phyloP scores from a whole-genome alignment of 1,284 basidiomycete species.

The Boletellus sp. region DNA sequence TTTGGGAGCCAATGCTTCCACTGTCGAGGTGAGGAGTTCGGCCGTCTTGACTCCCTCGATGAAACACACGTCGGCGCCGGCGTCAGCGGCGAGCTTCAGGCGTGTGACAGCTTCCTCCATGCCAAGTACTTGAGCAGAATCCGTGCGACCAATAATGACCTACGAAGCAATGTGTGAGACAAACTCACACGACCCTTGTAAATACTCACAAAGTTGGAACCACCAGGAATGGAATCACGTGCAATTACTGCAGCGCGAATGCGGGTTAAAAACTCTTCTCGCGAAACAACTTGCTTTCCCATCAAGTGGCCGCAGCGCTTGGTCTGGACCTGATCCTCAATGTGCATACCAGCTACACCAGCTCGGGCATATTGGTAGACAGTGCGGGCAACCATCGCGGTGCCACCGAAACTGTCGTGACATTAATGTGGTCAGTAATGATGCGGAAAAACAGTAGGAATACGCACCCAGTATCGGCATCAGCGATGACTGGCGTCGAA shows the following conservation, averaged over 20 bases:
- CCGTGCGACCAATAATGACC: conserved; percentile 81
- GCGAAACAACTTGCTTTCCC: conserved; percentile 73
- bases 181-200: background rate
- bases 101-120: conserved; percentile 77
- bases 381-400: conserved; percentile 74
- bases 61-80: conserved; percentile 81
- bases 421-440: background rate
- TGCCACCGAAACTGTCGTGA: conserved; percentile 61
- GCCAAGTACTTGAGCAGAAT: conserved; percentile 75
- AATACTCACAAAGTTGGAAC: conserved; percentile 58
- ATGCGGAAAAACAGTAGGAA: background rate
- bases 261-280: conserved; percentile 71
- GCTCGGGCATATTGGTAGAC: conserved; percentile 67
- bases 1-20: conserved; percentile 64
- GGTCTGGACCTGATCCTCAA: conserved; percentile 81
- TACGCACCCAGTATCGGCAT: conserved; percentile 71
- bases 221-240: conserved; percentile 65
- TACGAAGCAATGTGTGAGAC: conserved; percentile 22
- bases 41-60: conserved; percentile 77
- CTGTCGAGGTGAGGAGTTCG: conserved; percentile 60
- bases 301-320: conserved; percentile 81
- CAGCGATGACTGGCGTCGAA: conserved; percentile 69
- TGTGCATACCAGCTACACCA: conserved; percentile 75
- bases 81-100: conserved; percentile 67
- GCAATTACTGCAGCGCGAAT: conserved; percentile 76